These are phyloP conservation scores for Neurospora discreta DNA, from an alignment of 495 filamentous ascomycete species.

Conservation along the genomic window DNA sequence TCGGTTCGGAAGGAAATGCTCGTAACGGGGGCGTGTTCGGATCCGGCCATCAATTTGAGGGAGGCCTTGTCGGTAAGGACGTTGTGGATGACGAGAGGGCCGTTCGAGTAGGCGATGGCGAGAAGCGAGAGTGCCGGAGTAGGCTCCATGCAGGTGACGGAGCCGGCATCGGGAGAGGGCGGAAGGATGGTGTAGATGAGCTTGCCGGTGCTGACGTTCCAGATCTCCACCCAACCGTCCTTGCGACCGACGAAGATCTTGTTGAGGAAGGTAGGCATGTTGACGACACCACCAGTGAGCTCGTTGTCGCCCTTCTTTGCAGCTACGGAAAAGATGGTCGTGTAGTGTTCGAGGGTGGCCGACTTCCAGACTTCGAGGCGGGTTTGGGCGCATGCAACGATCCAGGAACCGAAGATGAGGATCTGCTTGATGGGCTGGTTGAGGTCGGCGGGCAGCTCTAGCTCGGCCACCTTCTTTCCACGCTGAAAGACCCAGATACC, in stretches of 20 bases:
- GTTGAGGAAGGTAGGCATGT: constrained; percentile 88
- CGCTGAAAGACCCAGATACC: constrained; percentile 92
- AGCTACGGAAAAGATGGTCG: constrained; percentile 50
- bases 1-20: constrained; percentile 89
- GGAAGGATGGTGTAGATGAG: constrained; percentile 76
- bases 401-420: constrained; percentile 80
- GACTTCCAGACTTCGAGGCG: constrained; percentile 84
- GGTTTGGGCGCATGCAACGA: constrained; percentile 66
- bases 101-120: constrained; percentile 73
- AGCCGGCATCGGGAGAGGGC: constrained; percentile 49
- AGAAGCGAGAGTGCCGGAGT: constrained; percentile 76
- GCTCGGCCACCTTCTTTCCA: constrained; percentile 71
- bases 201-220: constrained; percentile 89
- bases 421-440: constrained; percentile 64
- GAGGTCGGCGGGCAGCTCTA: constrained; percentile 51
- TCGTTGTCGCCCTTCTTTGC: constrained; percentile 40
- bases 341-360: constrained; percentile 77
- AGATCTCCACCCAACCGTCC: constrained; percentile 90
- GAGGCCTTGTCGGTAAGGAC: constrained; percentile 61
- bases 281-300: constrained; percentile 62
- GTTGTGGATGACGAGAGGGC: constrained; percentile 68
- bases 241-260: constrained; percentile 80
- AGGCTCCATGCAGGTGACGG: constrained; percentile 74
- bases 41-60: constrained; percentile 51
- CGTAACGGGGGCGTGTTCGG: constrained; percentile 48